Evolutionary conservation across 768 basidiomycete species (phyloP), one percentile per base, ranked within the genome.

Genomic region (Boletus barrowsii): DNA sequence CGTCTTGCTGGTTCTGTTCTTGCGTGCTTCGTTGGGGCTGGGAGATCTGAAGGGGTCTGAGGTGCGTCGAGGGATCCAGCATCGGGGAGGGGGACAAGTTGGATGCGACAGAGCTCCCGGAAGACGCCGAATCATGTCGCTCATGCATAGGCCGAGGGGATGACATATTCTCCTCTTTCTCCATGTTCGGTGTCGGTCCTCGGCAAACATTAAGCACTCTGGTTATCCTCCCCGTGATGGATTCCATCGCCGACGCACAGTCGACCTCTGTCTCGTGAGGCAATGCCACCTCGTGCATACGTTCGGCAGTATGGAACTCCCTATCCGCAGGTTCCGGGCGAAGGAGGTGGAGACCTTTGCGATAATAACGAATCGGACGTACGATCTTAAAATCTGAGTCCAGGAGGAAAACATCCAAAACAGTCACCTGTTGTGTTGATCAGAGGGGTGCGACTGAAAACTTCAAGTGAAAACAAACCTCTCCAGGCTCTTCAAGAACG

Each of bases 331-430:
- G 61, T 40, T 67, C 68, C 14, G 73, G 69, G 52, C 83, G 80
- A 55, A 88, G 69, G 20, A 94, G 72, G 59, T 84, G 83, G 30
- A 98, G 72, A 5, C 92, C 90, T 62, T 91, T 88, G 15, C 94
- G 85, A 65, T 94, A 93, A 60, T 89, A 88, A 35, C 96, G 80
- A 65, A 83, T 87, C 2, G 96, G 96, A n/a, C 91, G 83, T 64
- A 93, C 85, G 50, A 98, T 93, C 48, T 79, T 77, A 66, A 99
- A 98, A 65, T 93, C 88, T 1, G 82, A 73, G 67, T 98, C 96
- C 48, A 98, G 75, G 39, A 98, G 77, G 72, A 99, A 96, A 13
- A 98, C 94, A 55, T 98, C 96, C 83, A 88, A 92, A 37, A 97
- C 74, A n/a, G 74, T 75, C n/a, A 87, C 75, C 90, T 95, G 63